Base-by-base conservation (phyloP, 2,329 filamentous ascomycete genomes). In the Verticillium zaregamsianum region DNA sequence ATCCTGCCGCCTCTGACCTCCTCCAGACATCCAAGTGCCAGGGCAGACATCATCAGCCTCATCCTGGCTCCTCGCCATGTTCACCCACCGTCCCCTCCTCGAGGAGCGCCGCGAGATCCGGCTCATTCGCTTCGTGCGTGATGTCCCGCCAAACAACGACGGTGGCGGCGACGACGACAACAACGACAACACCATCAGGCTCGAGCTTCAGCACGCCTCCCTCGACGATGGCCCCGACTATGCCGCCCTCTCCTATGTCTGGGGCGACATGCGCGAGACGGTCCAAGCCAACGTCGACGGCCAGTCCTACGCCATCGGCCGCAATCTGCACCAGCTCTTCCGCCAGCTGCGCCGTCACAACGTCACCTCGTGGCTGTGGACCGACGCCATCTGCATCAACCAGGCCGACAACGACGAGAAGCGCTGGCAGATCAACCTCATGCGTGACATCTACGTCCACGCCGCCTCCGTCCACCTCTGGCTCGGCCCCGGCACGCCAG, bases 331-430 rank as follows among this genome's bases (percentile, higher is more conserved):
- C 20, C 14, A 2, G 3, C 58, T 49, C 0, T 61, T 70, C 2
- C 9, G 40, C 23, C 67, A 67, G 31, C 63, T 69, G 0, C 17
- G 11, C 0, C 1, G 15, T 3, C 5, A 60, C 12, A 20, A 60
- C 2, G 52, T 54, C 0, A 45, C 61, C 37, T 33, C 56, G 5
- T 45, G 32, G 25, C 49, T 70, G 2, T 71, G 69, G 68, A 45
- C 67, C 6, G 69, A 69, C 55, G 62, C 64, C 1, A 61, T 69
- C 35, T 68, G 68, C 31, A 67, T 70, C 32, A 52, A 66, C 8
- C 69, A 70, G 59, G 14, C 59, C 0, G 55, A 69, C 37, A 1
- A 60, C 2, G 39, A 56, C 2, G 68, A 71, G 39, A 69, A 69
- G 49, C 64, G 8, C 5, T 62, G 55, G 11, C 65, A 68, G 55